These are phyloP conservation scores for Tubosaeta brunneosetosa DNA, from an alignment of 768 basidiomycete genomes.

Conservation along the genomic window DNA sequence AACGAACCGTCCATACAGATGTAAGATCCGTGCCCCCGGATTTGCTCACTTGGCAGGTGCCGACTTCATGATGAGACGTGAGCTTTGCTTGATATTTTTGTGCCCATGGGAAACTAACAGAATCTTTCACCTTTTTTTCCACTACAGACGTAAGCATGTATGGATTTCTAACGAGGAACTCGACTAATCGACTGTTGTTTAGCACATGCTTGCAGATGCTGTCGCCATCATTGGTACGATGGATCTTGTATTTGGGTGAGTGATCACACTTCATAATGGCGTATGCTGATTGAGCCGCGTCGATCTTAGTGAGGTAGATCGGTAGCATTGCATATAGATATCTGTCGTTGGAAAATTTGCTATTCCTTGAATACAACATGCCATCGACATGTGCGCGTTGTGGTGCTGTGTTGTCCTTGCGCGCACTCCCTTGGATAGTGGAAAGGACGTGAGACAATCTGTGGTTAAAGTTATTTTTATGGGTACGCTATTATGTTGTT, in stretches of 20 bases:
- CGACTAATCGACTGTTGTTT: conserved; percentile 16
- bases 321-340: conserved; percentile 17
- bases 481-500: too few species aligned
- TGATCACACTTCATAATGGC: conserved; percentile 10
- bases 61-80: conserved; percentile 97
- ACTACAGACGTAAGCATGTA: conserved; percentile 34
- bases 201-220: conserved; percentile 92
- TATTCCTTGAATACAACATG: conserved; percentile 5
- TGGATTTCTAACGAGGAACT: not conserved
- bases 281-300: not conserved
- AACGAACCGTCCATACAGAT: conserved; percentile 92
- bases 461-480: too few species aligned
- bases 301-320: conserved; percentile 28
- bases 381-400: not conserved
- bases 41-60: conserved; percentile 94
- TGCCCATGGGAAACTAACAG: not conserved
- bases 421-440: too few species aligned
- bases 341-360: conserved; percentile 1
- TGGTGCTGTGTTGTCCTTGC: too few species aligned
- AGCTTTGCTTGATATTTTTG: conserved; percentile 27
- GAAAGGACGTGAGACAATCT: too few species aligned
- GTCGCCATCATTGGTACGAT: conserved; percentile 98
- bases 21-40: conserved; percentile 95
- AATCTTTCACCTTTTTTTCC: conserved; percentile 9
- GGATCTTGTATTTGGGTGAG: conserved; percentile 96